Base-by-base conservation (phyloP, 768 basidiomycete species). In the Mycena galericulata region DNA sequence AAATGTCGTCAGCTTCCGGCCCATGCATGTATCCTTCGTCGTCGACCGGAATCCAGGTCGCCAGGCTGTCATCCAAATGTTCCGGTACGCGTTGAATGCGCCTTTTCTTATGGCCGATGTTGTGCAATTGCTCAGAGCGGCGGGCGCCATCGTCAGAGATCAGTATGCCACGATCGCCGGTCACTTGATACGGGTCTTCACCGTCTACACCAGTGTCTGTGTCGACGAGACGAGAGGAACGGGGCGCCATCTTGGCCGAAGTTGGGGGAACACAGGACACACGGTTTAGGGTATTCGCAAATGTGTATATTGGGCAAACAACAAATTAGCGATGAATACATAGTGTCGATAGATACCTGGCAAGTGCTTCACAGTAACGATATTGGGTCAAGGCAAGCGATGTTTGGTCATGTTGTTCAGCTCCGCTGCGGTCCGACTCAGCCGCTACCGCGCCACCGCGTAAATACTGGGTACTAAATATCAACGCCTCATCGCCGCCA, bases 101-200 rank as follows among this genome's bases (percentile, higher is more conserved):
- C 1, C 51, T 51, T 30, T 55, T 63, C 22, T 63, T 54, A 6
- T 46, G 62, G 20, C n/a, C n/a, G 4, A 54, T n/a, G 20, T 63
- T 63, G 24, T 34, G 30, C 6, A 63, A 24, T 18, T 32, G 51
- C 15, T 63, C 51, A 0, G 29, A 12, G 7, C 51, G 51, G 1
- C 62, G 62, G 2, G 15, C 15, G 10, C 62, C 62, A 32, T 63
- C 62, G 18, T 53, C n/a, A 0, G 62, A 63, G 9, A 63, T 32
- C 7, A 24, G 20, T 3, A 63, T 63, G 4, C 40, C 50, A 2
- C 62, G 62, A 15, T 63, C 51, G 3, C 29, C 62, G 0, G 32
- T 55, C 10, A 32, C 14, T 1, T 27, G n/a, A 12, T 7, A 2
- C 1, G 24, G 1, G 15, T 38, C 59, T 14, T 50, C 34, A 11